These are phyloP conservation scores for Gastrodia elata DNA, from an alignment of 106 monocot species.

Conservation along the genomic window DNA sequence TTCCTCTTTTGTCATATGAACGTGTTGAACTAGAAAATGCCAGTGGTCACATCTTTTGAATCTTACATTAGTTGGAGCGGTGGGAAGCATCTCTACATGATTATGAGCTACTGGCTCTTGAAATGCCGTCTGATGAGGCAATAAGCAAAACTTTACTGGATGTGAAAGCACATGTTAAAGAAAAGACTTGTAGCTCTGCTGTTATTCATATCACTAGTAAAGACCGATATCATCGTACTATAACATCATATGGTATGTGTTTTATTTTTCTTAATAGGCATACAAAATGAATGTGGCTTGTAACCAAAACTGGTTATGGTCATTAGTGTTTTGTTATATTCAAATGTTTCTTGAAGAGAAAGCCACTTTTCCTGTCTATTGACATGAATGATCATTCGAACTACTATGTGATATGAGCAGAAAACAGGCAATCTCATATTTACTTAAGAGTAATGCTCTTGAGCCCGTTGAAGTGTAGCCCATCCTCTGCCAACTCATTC, in stretches of 20 bases:
- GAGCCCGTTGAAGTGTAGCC: too few relatives aligned
- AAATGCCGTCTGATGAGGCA: constrained; percentile 59
- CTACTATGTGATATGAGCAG: too few relatives aligned
- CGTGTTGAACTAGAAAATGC: neutral
- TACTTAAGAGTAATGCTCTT: neutral
- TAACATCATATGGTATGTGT: neutral
- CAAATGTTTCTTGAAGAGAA: too few relatives aligned
- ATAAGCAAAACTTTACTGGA: constrained; percentile 38
- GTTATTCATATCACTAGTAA: neutral
- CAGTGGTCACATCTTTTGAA: neutral
- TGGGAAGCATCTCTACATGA: constrained; percentile 59
- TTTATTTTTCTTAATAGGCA: neutral
- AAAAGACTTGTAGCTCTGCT: neutral
- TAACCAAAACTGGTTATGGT: neutral
- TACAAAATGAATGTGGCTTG: neutral
- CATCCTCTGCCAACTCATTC: too few relatives aligned
- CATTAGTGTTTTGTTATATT: neutral
- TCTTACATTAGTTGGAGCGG: constrained; percentile 38
- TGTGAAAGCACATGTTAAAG: constrained; percentile 20
- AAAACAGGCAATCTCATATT: neutral
- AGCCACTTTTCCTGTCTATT: too few relatives aligned
- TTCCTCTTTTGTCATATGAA: neutral
- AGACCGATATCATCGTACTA: neutral
- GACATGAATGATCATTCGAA: too few relatives aligned
- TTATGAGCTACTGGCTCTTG: constrained; percentile 38